Base-by-base conservation (phyloP, 2,329 filamentous ascomycete genomes). In the Neonectria magnoliae region DNA sequence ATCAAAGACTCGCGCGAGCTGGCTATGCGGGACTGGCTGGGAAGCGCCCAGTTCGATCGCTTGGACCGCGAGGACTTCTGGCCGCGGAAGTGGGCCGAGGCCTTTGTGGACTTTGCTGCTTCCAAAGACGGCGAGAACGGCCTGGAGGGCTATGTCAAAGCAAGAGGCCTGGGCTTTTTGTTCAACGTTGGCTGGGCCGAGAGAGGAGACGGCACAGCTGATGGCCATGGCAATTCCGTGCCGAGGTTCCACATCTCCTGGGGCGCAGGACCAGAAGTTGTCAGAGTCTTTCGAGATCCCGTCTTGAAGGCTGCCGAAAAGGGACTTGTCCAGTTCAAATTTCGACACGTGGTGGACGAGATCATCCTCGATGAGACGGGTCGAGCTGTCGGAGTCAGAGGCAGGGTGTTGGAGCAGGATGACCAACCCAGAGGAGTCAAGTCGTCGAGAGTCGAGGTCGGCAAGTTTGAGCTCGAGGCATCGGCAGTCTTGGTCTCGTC, bases 191-290 rank as follows among this genome's bases (percentile, higher is more conserved):
- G 85, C 27, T 90, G 88, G 87, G 88, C 87, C 1, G 87, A 90
- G 80, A 80, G 87, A 5, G 88, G 88, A 2, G 83, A 83, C 60
- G 87, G 87, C 0, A 72, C 76, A 0, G 84, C 87, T 0, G 82
- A 84, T 4, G 87, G 87, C 2, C 87, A 89, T 70, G 88, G 88
- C 5, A 90, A 90, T 73, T 86, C 85, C 13, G 87, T 90, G 1
- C 88, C 88, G 2, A 76, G 88, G n/a, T 90, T 90, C 71, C 87
- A 90, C 72, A 62, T 89, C 31, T 84, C 85, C 0, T 90, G 87
- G 88, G 87, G 88, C 3, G 85, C 86, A 0, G 88, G 88, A 0
- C 87, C 87, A 4, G 87, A 88, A 73, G 81, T 89, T 1, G 87
- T 90, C 55, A 79, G 85, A 16, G 79, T 87, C 3, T 90, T 90